Evolutionary conservation across 2,329 filamentous ascomycete genomes (phyloP), one percentile per base, ranked within the genome.

Genomic region (Xylariales sp.): DNA sequence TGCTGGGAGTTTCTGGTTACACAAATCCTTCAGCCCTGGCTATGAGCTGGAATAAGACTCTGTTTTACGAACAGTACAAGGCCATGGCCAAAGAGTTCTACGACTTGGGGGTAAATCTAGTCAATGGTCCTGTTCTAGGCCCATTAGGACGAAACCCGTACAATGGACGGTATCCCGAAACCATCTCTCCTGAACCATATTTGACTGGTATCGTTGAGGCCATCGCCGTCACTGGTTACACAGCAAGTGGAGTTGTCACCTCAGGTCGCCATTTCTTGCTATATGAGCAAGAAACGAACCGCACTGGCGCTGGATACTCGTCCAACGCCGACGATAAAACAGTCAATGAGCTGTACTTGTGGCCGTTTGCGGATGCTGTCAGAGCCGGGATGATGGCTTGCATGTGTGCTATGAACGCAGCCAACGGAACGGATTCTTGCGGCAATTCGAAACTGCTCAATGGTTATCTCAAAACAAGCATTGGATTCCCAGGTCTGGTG

Each of bases 1-100:
- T 37, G 15, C 42, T 44, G 29, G 46, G 32, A n/a, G 44, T 48
- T 15, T 46, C 45, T 15, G 44, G 41, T 21, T 48, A 44, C 37
- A 25, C 30, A 15, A 40, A 39, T 20, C 37, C 45, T 18, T 38
- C 37, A 18, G 45, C 45, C 16, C 28, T 48, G 38, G 37, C 36
- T 28, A 41, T 46, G 41, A 46, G 40, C 17, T 48, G 45, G 45
- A 36, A 46, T 35, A 38, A 39, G 5, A 30, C 42, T 16, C 44
- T 45, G 14, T 33, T 40, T 14, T 32, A 42, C 19, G 25, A 35
- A 10, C 44, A 45, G 27, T 46, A 44, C 40, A 21, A 31, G 10
- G 41, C 42, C 15, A 17, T 48, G 12, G 23, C 8, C 2, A 29
- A 41, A 3, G 44, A 48, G 18, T 48, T 44, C 15, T 47, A 42